Evolutionary conservation across 179 eudicot genomes (phyloP), one percentile per base, ranked within the genome.

Genomic region (Sideroxylon spinosum): DNA sequence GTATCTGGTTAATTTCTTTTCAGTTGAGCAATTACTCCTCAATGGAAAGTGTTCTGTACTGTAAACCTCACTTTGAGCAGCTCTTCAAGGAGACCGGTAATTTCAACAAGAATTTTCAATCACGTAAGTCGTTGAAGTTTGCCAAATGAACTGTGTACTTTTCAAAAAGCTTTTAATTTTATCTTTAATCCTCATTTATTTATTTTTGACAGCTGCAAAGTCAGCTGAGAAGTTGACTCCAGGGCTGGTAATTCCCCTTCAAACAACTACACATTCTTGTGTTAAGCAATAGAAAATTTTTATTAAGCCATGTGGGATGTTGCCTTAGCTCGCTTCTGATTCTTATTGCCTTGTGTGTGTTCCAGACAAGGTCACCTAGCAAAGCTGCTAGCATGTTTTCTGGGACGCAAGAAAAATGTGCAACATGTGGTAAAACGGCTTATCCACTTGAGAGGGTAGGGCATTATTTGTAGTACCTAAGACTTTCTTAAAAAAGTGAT

Each of bases 21-120:
- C 88, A 95, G 99, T 88, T 95, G 82, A 88, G 91, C 88, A 95
- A 82, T 84, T 96, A 86, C 82, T 94, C 98, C 52, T 95, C 99
- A 53, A 92, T 95, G 98, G 99, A 95, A 75, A 97, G 99, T 50
- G 98, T 91, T 68, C 79, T 94, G 74, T 94, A 90, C 87, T 95
- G 99, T 90, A 95, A 95, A 89, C 99, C 99, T 85, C 99, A 95
- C 86, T 94, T 90, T 83, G 97, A 96, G 88, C 99, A 96, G 85
- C 89, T 96, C 81, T 96, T 92, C 87, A 96, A 96, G 89, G 99
- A 96, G 88, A 49, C 91, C 0, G 99, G 99, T 75, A 94, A 83
- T 79, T 95, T 84, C 93, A 87, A 84, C 91, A 95, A 93, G 87
- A 95, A 92, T 78, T 95, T 95, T 77, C 94, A 88, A 76, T 89